Evolutionary conservation across 2,329 filamentous ascomycete genomes (phyloP).

Genomic region (Alternaria hordeiaustralica): DNA sequence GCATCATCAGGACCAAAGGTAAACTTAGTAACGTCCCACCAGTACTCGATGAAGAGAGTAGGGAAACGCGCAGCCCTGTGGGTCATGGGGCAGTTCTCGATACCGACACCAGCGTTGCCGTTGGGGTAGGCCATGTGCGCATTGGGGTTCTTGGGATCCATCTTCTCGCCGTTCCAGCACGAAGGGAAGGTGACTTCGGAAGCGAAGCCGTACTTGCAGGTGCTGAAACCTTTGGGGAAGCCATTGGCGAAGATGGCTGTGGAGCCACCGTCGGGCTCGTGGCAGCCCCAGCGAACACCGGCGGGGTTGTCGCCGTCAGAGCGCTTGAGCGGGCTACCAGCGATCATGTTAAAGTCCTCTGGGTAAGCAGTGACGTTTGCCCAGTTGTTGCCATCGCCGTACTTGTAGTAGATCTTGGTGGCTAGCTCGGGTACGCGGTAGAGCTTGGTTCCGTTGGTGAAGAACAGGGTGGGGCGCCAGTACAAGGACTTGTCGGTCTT

Average conservation of each 20-base stretch:
- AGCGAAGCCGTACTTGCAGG: conserved; percentile 45
- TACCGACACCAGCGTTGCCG: conserved; percentile 27
- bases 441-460: conserved; percentile 45
- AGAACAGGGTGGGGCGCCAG: conserved; percentile 49
- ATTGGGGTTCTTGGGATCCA: conserved; percentile 40
- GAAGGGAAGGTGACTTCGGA: conserved; percentile 46
- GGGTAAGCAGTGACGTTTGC: conserved; percentile 48
- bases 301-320: conserved; percentile 37
- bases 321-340: conserved; percentile 41
- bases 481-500: conserved; percentile 49
- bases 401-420: conserved; percentile 50
- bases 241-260: conserved; percentile 37
- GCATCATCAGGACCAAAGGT: conserved; percentile 37
- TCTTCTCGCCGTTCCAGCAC: conserved; percentile 47
- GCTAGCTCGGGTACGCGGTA: conserved; percentile 45
- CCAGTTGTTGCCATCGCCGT: conserved; percentile 39
- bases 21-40: conserved; percentile 47
- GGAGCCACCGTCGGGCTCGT: conserved; percentile 29
- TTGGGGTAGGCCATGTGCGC: conserved; percentile 52
- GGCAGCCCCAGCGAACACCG: conserved; percentile 44
- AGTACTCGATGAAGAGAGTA: conserved; percentile 50
- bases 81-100: conserved; percentile 43
- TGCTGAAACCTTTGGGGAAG: conserved; percentile 47
- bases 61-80: conserved; percentile 44
- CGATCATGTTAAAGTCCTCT: conserved; percentile 47